Conservation (phyloP, 2,329 filamentous ascomycete species). For the Plenodomus tracheiphilus region DNA sequence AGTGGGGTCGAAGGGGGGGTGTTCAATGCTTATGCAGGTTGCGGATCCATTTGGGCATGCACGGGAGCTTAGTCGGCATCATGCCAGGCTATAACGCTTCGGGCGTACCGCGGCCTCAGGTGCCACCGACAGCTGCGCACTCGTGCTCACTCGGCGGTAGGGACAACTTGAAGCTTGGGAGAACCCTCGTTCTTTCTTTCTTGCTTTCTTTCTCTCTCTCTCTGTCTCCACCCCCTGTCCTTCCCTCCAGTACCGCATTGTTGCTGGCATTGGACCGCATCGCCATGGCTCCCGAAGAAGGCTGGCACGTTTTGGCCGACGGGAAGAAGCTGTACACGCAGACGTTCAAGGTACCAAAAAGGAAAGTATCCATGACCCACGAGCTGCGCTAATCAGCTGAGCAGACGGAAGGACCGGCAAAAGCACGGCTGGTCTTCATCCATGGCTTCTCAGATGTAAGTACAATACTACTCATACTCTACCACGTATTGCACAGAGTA, state of each 20-base stretch:
- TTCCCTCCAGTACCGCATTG: too few species aligned
- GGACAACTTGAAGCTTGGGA: not conserved
- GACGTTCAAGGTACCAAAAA: conserved; percentile 63
- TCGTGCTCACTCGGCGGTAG: conserved; percentile 3
- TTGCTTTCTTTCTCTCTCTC: not conserved
- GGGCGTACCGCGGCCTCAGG: conserved; percentile 11
- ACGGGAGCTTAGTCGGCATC: conserved; percentile 15
- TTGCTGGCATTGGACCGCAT: not conserved
- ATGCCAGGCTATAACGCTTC: conserved; percentile 11
- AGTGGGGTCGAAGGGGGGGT: conserved; percentile 18
- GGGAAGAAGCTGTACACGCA: conserved; percentile 62
- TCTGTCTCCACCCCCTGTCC: too few species aligned
- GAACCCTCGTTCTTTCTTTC: not conserved
- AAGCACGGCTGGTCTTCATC: conserved; percentile 77
- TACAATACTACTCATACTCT: not conserved
- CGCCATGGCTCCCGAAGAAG: conserved; percentile 53
- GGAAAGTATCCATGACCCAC: too few species aligned
- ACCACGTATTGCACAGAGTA: not conserved
- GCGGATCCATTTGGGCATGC: conserved; percentile 10
- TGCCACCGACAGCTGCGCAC: too few species aligned
- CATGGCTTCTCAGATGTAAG: conserved; percentile 79
- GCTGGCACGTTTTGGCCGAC: conserved; percentile 56
- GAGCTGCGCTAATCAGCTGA: not conserved
- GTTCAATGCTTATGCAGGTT: conserved; percentile 14
- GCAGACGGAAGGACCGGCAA: conserved; percentile 60